phyloP scores from a whole-genome alignment of 2,329 filamentous ascomycete genomes.

The Claviceps digitariae region DNA sequence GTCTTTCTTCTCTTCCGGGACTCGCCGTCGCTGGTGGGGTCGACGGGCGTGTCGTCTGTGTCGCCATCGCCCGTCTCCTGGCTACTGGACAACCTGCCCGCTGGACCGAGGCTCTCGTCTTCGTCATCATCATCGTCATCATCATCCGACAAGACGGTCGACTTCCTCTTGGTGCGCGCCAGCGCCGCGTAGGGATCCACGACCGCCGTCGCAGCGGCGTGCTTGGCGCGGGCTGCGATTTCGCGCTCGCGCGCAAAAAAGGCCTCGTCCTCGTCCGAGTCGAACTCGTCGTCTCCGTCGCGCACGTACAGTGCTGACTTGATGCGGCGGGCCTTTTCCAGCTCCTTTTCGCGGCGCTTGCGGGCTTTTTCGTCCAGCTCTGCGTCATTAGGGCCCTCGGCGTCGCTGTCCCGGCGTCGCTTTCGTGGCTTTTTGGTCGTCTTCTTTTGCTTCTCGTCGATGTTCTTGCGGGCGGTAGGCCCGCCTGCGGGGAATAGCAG shows the following conservation, averaged over 20 bases:
- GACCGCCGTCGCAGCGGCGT: constrained; percentile 17
- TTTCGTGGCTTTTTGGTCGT: constrained; percentile 28
- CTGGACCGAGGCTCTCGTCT: constrained; percentile 11
- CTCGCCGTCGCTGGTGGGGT: constrained; percentile 19
- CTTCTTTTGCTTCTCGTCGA: constrained; percentile 42
- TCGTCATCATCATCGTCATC: constrained; percentile 8
- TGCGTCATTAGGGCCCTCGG: constrained; percentile 40
- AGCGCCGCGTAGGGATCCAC: constrained; percentile 3
- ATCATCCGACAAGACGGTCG: constrained; percentile 12
- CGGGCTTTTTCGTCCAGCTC: constrained; percentile 51
- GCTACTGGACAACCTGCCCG: constrained; percentile 7
- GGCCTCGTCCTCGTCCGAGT: constrained; percentile 52
- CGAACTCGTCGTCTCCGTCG: constrained; percentile 79
- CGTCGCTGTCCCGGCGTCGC: constrained; percentile 35
- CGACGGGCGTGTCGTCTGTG: constrained; percentile 16
- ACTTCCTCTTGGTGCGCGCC: constrained; percentile 18
- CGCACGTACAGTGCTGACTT: constrained; percentile 77
- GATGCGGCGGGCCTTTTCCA: constrained; percentile 65
- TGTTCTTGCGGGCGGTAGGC: constrained; percentile 41
- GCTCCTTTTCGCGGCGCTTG: constrained; percentile 50
- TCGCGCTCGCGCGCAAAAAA: constrained; percentile 64
- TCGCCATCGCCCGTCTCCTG: constrained; percentile 10
- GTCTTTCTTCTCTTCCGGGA: constrained; percentile 24
- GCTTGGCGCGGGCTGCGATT: constrained; percentile 40
- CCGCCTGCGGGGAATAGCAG: constrained; percentile 57